These are phyloP conservation scores for Labyrinthula sp. DNA, from an alignment of 352 stramenopile species.

Conservation along the genomic window DNA sequence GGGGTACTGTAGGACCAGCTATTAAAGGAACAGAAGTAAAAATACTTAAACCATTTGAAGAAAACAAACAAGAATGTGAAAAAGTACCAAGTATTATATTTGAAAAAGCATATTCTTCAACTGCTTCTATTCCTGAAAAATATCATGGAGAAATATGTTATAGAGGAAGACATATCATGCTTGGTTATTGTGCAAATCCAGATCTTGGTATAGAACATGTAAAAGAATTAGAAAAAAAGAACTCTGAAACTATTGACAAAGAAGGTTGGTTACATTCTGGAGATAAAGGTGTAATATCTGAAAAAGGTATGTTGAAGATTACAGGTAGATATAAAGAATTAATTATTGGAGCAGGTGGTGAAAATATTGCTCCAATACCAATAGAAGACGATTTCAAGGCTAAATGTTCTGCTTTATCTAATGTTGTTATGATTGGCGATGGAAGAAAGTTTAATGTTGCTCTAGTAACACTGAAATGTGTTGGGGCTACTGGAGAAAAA, in stretches of 20 bases:
- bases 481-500: constrained; percentile 49
- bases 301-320: constrained; percentile 37
- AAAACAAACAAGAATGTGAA: too few relatives aligned
- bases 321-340: constrained; percentile 40
- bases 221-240: constrained; percentile 40
- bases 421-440: constrained; percentile 72
- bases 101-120: too few relatives aligned
- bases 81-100: too few relatives aligned
- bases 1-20: too few relatives aligned
- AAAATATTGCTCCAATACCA: constrained; percentile 73
- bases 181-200: constrained; percentile 47
- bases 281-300: constrained; percentile 65
- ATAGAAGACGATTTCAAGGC: constrained; percentile 72
- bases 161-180: constrained; percentile 44
- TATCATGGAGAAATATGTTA: constrained; percentile 39
- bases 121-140: too few relatives aligned
- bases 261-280: constrained; percentile 76
- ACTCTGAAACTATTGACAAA: constrained; percentile 56
- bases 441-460: constrained; percentile 66
- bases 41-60: too few relatives aligned
- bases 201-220: constrained; percentile 20
- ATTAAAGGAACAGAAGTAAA: too few relatives aligned
- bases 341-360: constrained; percentile 66
- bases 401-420: constrained; percentile 55
- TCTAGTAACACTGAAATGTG: constrained; percentile 58